Conservation (phyloP, 1,284 basidiomycete genomes). For the Exobasidium rhododendri region DNA sequence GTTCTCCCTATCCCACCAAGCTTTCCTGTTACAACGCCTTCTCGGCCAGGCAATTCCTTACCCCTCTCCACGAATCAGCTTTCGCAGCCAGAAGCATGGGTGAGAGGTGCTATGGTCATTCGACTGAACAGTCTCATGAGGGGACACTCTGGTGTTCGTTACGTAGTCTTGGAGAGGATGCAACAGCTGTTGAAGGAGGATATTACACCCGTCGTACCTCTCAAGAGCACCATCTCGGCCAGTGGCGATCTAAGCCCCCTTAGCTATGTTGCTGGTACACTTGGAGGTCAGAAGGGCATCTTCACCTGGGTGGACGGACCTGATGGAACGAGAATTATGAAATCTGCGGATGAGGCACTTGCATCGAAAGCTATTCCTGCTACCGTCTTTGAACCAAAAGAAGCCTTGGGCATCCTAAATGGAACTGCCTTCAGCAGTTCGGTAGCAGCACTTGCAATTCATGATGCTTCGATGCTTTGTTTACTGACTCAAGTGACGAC, state of each 20-base stretch:
- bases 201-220: constrained; percentile 74
- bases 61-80: constrained; percentile 19
- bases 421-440: constrained; percentile 73
- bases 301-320: constrained; percentile 24
- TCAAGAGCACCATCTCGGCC: constrained; percentile 77
- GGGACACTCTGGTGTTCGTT: constrained; percentile 77
- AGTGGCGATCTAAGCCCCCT: constrained; percentile 61
- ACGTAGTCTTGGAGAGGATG: constrained; percentile 75
- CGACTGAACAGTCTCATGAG: constrained; percentile 68
- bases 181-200: constrained; percentile 65
- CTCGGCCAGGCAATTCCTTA: constrained; percentile 12
- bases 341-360: constrained; percentile 65
- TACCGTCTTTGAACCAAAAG: constrained; percentile 71
- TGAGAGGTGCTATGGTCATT: constrained; percentile 78
- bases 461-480: constrained; percentile 70
- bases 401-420: constrained; percentile 64
- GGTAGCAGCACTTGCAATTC: constrained; percentile 59
- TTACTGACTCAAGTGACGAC: constrained; percentile 72
- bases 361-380: constrained; percentile 66
- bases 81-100: constrained; percentile 69
- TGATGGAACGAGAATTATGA: constrained; percentile 64
- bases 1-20: constrained; percentile 32
- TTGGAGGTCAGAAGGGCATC: constrained; percentile 8
- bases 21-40: constrained; percentile 19
- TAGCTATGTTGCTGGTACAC: constrained; percentile 64